Evolutionary conservation across 805 yeast genomes (phyloP), one percentile per base, ranked within the genome.

Genomic region (Pichia manshurica): DNA sequence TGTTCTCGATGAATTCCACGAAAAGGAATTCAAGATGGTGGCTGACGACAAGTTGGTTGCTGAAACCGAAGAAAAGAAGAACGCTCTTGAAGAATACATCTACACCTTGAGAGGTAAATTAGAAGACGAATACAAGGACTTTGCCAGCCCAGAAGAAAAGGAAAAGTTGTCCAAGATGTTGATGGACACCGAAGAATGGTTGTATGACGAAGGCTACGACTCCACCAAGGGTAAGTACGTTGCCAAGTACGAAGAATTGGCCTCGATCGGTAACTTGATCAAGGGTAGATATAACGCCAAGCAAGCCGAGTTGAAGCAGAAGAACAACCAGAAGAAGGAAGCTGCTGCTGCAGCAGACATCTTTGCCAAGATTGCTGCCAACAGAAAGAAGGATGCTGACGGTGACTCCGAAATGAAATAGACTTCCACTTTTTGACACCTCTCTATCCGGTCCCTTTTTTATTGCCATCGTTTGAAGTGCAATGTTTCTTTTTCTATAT

Each of bases 1-100:
- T 23, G 70, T 62, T 46, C 77, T 87, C 68, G 74, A 81, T 60
- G 72, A 70, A 47, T 77, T 74, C 57, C 77, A 84, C 53, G 98
- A 93, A 78, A 73, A 74, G 69, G 99, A 93, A 77, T 79, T 80
- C 64, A 77, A 84, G 67, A 73, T 93, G 82, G 76, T 79, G 56
- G 80, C 88, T 66, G 89, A 84, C 65, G 99, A 93, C 72, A 93
- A 90, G 76, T 82, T 91, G 61, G 97, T 93, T 56, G 95, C 95
- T 57, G 98, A 93, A 74, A 93, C 98, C 57, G 98, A 93, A 77
- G 97, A 93, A 74, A 88, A 89, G 72, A 93, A 93, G 84, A 93
- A 93, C 70, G 93, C 96, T 56, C 78, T 93, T 53, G 99, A 93
- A 78, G 99, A 93, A 78, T 93, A 93, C 78, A 93, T 93, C 64